Conservation (phyloP, 495 filamentous ascomycete species). For the Amphirosellinia nigrospora region DNA sequence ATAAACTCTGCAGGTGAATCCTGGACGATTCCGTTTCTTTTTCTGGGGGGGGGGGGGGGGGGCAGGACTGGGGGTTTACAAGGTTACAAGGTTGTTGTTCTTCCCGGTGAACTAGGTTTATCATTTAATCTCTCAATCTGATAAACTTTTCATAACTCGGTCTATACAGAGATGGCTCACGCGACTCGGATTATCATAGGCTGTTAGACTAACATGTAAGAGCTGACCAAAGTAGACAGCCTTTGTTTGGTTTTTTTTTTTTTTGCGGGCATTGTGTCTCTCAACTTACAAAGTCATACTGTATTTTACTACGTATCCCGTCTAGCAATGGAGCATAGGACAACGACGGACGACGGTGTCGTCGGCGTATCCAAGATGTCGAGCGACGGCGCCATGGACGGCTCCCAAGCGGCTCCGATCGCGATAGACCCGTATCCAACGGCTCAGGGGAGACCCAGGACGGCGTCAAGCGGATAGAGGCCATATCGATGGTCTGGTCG, state of each 20-base stretch:
- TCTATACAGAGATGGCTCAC: neutral
- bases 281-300: neutral
- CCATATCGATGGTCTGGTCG: constrained; percentile 55
- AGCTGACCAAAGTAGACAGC: neutral
- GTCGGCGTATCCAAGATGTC: constrained; percentile 4
- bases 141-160: neutral
- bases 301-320: neutral
- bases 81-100: neutral
- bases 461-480: constrained; percentile 55
- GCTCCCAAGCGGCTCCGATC: neutral
- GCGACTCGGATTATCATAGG: neutral
- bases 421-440: neutral
- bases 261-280: neutral
- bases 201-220: constrained; percentile 2
- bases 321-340: neutral
- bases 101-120: neutral
- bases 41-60: too few relatives aligned
- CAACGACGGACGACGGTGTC: neutral
- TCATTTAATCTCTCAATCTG: neutral
- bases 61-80: too few relatives aligned
- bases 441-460: constrained; percentile 16
- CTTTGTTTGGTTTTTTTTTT: neutral
- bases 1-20: neutral
- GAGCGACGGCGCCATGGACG: neutral
- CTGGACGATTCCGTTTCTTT: neutral